Evolutionary conservation across 345 rosid genomes (phyloP), one percentile per base, ranked within the genome.

Genomic region (Gossypium herbaceum): DNA sequence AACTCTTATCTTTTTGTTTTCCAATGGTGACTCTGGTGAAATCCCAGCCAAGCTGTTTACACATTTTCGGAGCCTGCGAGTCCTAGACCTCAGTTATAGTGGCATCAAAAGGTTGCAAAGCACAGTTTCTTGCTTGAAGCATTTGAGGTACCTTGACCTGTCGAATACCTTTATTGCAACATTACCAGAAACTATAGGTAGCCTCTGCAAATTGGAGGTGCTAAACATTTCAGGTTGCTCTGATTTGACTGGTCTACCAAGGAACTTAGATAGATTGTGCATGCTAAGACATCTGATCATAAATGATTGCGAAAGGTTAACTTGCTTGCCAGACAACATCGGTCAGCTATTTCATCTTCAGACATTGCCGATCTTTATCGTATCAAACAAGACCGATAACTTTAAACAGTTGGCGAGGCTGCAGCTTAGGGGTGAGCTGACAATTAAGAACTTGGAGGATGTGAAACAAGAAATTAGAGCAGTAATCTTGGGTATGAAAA

Each of bases 11-110:
- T 73, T 81, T 25, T 3, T 77, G n/a, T 25, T 56, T n/a, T n/a
- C 84, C 12, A 73, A 76, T 68, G 76, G 71, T 56, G 76, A 64
- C 54, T 67, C 73, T 12, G 76, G 59, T 52, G 82, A 75, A 39
- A 44, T 61, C 11, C 81, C 77, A 44, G 47, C 63, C 4, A 50
- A 66, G 19, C 19, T 79, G 41, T 72, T 72, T 72, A 48, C 79
- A 48, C 65, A 55, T 68, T 80, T 80, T 54, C 76, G 13, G 39
- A 43, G 47, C 24, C 57, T 80, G 34, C 71, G 74, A 9, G 45
- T 44, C 44, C 54, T 80, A 22, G 73, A 80, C 76, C 29, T 80
- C 72, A 63, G 77, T 20, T 69, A 65, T 11, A 47, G 76, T 58
- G 82, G 79, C 59, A 66, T 80, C 13, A 73, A 63, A 67, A 73